Conservation (phyloP, 257 asterid genomes). For the Penstemon davidsonii region DNA sequence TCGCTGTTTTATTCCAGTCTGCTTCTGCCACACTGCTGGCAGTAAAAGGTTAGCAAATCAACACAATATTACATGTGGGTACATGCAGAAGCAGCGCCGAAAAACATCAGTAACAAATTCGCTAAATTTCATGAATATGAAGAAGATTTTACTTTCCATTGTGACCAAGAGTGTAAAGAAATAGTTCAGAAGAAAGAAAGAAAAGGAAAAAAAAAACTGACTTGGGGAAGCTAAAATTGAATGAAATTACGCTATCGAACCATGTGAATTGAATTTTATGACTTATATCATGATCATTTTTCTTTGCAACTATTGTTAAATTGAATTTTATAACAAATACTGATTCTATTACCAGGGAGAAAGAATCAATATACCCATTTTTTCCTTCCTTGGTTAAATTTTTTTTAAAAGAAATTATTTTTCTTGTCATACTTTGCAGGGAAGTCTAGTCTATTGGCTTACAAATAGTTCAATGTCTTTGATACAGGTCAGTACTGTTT, state of each 20-base stretch:
- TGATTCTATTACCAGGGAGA: conserved; percentile 15
- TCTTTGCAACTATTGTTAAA: neutral
- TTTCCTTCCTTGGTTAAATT: conserved; percentile 11
- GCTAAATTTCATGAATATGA: neutral
- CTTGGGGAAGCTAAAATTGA: too few relatives aligned
- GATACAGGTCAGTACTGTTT: conserved; percentile 56
- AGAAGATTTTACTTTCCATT: neutral
- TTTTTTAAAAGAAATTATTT: conserved; percentile 5
- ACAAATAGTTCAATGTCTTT: conserved; percentile 69
- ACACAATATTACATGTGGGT: too few relatives aligned
- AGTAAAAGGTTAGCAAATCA: too few relatives aligned
- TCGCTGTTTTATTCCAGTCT: too few relatives aligned
- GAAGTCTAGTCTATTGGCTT: conserved; percentile 81
- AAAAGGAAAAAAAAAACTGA: neutral
- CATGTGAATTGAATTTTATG: neutral
- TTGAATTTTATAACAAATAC: neutral
- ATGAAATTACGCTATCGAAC: neutral
- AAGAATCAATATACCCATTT: conserved; percentile 8
- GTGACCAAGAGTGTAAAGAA: neutral
- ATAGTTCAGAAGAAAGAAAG: neutral
- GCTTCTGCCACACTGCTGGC: too few relatives aligned
- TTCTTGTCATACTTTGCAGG: conserved; percentile 58
- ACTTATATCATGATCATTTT: conserved; percentile 8
- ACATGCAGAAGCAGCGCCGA: too few relatives aligned
- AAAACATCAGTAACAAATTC: neutral